Percentiles rank a stretch among this genome's conserved stretches.
Conservation (phyloP, 2,329 filamentous ascomycete genomes). For the Fusarium phyllophilum region DNA sequence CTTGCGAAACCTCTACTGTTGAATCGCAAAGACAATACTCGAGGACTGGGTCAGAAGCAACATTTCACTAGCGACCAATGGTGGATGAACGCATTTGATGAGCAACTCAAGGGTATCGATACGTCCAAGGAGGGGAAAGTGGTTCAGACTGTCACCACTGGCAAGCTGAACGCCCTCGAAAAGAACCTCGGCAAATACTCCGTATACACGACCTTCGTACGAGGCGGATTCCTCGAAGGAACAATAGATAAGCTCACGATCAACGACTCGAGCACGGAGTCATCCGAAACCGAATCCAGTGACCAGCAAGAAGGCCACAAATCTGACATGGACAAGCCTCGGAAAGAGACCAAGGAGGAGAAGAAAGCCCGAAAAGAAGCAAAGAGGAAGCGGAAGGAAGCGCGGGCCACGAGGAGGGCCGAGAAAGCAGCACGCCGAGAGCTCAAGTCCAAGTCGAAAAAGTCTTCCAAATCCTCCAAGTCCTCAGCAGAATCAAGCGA, state of each 20-base stretch:
- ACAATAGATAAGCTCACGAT: conserved; percentile 61
- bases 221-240: conserved; percentile 79
- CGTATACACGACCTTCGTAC: conserved; percentile 86
- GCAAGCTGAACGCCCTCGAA: conserved; percentile 66
- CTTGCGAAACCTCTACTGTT: conserved; percentile 86
- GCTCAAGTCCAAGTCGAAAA: conserved; percentile 40
- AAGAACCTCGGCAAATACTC: conserved; percentile 67
- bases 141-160: conserved; percentile 64
- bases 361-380: conserved; percentile 51
- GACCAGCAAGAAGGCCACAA: conserved; percentile 48
- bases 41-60: conserved; percentile 82
- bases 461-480: conserved; percentile 42
- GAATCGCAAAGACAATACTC: conserved; percentile 81
- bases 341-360: conserved; percentile 57
- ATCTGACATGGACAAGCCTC: conserved; percentile 22
- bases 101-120: conserved; percentile 84
- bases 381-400: conserved; percentile 46
- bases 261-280: conserved; percentile 43
- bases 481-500: conserved; percentile 45
- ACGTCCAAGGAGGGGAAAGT: conserved; percentile 66
- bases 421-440: conserved; percentile 39
- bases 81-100: conserved; percentile 97
- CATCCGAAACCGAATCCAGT: conserved; percentile 41
- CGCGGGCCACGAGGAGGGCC: conserved; percentile 36
- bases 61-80: conserved; percentile 82